A percentile compares a stretch with the other conserved stretches of the same genome.
Evolutionary conservation across 2,329 filamentous ascomycete species (phyloP).

Genomic region (Chaetoscypha palmicola): DNA sequence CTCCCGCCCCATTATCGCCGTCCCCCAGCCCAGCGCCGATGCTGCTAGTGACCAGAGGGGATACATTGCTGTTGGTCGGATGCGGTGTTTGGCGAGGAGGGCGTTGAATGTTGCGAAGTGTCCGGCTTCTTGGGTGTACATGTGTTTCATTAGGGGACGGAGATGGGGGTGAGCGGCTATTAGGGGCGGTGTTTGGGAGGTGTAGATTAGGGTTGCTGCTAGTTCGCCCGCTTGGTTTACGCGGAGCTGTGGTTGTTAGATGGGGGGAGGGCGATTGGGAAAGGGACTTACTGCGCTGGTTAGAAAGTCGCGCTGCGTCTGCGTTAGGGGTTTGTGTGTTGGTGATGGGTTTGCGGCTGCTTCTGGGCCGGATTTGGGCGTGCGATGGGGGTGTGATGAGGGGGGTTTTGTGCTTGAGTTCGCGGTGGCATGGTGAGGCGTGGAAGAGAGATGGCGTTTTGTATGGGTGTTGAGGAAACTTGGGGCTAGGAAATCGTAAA

Average conservation of each 20-base stretch:
- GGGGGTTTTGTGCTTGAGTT: conserved; percentile 1
- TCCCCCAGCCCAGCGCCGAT: conserved; percentile 78
- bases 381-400: conserved; percentile 21
- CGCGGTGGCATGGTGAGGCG: neutral
- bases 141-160: conserved; percentile 86
- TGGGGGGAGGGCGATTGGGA: neutral
- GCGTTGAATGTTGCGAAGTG: conserved; percentile 83
- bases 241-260: conserved; percentile 51
- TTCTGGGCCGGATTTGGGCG: conserved; percentile 31
- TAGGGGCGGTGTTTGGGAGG: conserved; percentile 77
- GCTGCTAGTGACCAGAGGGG: conserved; percentile 81
- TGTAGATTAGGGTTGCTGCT: conserved; percentile 93
- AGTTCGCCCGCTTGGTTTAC: conserved; percentile 98
- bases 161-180: conserved; percentile 77
- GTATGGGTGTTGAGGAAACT: conserved; percentile 24
- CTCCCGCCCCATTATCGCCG: conserved; percentile 80
- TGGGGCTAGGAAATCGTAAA: conserved; percentile 36
- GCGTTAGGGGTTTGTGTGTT: conserved; percentile 46
- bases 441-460: conserved; percentile 20
- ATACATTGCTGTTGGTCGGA: conserved; percentile 88
- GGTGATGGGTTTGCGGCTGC: conserved; percentile 15
- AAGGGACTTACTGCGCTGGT: conserved; percentile 56
- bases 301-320: conserved; percentile 66
- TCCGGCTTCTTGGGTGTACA: conserved; percentile 92
- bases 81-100: conserved; percentile 75